Base-by-base conservation (phyloP, 345 rosid genomes). In the Luvunga scandens region DNA sequence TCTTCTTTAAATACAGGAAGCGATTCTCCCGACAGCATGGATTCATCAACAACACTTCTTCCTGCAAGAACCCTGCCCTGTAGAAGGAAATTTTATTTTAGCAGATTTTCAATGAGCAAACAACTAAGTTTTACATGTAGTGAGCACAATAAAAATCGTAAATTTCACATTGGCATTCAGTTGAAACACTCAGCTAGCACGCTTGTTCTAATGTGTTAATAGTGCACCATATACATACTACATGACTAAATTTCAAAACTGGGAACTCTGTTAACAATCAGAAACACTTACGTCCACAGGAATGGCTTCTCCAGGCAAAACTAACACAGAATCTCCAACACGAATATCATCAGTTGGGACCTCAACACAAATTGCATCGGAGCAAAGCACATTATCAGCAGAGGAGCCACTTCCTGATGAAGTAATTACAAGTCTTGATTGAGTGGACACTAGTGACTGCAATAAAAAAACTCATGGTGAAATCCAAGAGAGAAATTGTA, bases 1-100 rank as follows among this genome's bases (percentile, higher is more conserved):
- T 83, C 79, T 77, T 93, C 97, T 89, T 95, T 95, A 77, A 89
- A 92, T 61, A 92, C 95, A 33, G 97, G 99, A 81, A 92, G 90
- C 77, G 98, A 93, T 90, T 93, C 99, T 69, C 99, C 98, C 2
- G 99, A 93, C 75, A 95, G 91, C 98, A 95, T 95, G 87, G 98
- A 93, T 86, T 95, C 99, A 80, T 95, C 98, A 39, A 92, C 98
- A 77, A 92, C 94, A 82, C 99, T 93, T 90, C 95, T 91, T 86
- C 99, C 99, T 4, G 94, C 96, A 79, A 91, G 75, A 76, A 95
- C 92, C 85, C 74, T 87, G 64, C 99, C 99, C 99, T 95, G 84
- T 48, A 72, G 77, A 61, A 5, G 77, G 42, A 77, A 75, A 34
- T 57, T 25, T 33, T 45, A 53, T 66, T 22, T 80, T 77, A 83